A percentile compares a stretch with the other conserved stretches of the same genome.
Evolutionary conservation across 805 yeast genomes (phyloP).

Genomic region (Millerozyma acaciae): DNA sequence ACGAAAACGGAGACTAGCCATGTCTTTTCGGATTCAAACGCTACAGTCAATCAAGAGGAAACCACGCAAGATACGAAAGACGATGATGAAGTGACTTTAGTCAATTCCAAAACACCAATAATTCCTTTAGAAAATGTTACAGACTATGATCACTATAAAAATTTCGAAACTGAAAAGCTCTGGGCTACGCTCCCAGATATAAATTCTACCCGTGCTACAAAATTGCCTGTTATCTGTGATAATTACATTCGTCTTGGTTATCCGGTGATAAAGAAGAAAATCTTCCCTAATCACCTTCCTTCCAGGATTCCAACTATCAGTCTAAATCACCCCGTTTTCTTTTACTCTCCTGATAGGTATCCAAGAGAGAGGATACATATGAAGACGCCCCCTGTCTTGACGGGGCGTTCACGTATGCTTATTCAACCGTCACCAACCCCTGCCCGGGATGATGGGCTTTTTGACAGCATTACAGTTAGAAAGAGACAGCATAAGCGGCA

Average conservation of each 20-base stretch:
- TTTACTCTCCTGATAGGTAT: conserved; percentile 20
- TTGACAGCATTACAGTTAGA: neutral
- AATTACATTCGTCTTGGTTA: conserved; percentile 17
- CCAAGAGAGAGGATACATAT: neutral
- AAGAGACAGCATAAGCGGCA: neutral
- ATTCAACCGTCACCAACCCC: conserved; percentile 5
- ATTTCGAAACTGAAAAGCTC: neutral
- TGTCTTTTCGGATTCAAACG: no score
- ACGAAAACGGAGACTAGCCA: no score
- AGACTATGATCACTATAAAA: neutral
- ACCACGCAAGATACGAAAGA: conserved; percentile 5
- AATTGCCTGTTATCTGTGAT: conserved; percentile 23
- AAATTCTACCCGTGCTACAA: conserved; percentile 8
- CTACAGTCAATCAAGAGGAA: neutral
- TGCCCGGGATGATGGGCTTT: conserved; percentile 4
- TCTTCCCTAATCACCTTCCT: conserved; percentile 4
- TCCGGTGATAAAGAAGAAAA: conserved; percentile 23
- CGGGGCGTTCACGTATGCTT: conserved; percentile 1
- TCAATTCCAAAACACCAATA: conserved; percentile 10
- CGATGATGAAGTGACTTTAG: conserved; percentile 14
- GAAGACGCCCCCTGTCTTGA: conserved; percentile 9
- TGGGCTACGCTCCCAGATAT: conserved; percentile 2
- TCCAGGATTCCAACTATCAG: conserved; percentile 27
- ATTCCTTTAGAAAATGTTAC: conserved; percentile 1
- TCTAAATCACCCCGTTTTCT: conserved; percentile 27